These are phyloP conservation scores for Ascosphaera apis DNA, from an alignment of 2,329 filamentous ascomycete species.

Conservation along the genomic window DNA sequence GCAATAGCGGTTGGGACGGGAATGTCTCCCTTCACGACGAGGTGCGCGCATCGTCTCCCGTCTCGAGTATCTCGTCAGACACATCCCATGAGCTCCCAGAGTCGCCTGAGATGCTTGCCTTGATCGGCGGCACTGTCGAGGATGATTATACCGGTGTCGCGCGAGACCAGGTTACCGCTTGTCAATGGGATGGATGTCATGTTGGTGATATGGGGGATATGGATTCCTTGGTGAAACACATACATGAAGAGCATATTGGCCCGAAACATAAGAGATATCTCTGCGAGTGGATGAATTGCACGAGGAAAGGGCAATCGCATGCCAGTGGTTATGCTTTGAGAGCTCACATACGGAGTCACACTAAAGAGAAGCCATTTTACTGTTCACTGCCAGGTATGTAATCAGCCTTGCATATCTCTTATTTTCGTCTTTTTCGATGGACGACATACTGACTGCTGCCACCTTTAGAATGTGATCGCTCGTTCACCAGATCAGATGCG, in stretches of 20 bases:
- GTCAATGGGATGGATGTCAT: slow-evolving; percentile 54
- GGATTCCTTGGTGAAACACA: slow-evolving; percentile 60
- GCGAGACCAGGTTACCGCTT: slow-evolving; percentile 55
- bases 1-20: slow-evolving; percentile 21
- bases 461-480: slow-evolving; percentile 69
- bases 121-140: slow-evolving; percentile 19
- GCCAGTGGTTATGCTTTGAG: slow-evolving; percentile 89
- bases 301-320: slow-evolving; percentile 69
- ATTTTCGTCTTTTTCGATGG: neutral
- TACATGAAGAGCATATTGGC: slow-evolving; percentile 85
- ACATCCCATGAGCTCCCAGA: slow-evolving; percentile 66
- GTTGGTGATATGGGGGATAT: slow-evolving; percentile 53
- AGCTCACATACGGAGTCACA: slow-evolving; percentile 95
- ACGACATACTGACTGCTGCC: slow-evolving; percentile 1
- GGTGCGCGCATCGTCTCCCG: slow-evolving; percentile 23
- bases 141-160: slow-evolving; percentile 46
- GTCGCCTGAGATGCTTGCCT: slow-evolving; percentile 32
- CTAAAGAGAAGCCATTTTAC: slow-evolving; percentile 94
- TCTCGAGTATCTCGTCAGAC: slow-evolving; percentile 64
- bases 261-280: slow-evolving; percentile 87
- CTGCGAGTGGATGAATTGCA: slow-evolving; percentile 91
- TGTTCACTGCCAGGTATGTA: slow-evolving; percentile 69
- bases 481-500: slow-evolving; percentile 87
- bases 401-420: slow-evolving; percentile 1
- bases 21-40: slow-evolving; percentile 24